Base-by-base conservation (phyloP, 345 rosid species). In the Kandelia obovata region DNA sequence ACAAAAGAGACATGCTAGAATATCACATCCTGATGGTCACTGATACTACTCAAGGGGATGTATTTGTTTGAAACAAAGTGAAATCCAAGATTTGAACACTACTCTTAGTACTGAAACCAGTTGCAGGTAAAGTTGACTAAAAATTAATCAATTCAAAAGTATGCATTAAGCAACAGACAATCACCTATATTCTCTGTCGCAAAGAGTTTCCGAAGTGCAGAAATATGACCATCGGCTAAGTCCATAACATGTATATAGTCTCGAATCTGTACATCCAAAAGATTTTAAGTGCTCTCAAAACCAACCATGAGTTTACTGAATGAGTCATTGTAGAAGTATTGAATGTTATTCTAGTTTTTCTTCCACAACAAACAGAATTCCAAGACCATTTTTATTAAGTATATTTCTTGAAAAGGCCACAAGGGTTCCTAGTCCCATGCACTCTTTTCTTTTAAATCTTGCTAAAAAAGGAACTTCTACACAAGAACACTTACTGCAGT, bases 201-300 rank as follows among this genome's bases (percentile, higher is more conserved):
- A 66, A 87, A 83, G 19, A 92, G 83, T 85, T 88, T 95, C 80
- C 68, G 78, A 56, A 95, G 81, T 46, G 97, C 97, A 64, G 92
- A 94, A 3, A 89, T 86, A 77, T 91, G 97, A 11, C 98, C 97
- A 82, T 89, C 97, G 68, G 97, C 99, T 55, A 95, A 81, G 82
- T 92, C 97, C 96, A 95, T 89, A 28, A 95, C 99, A 80, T 92
- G 97, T 61, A 91, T 86, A 77, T 95, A 95, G 71, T 95, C 99
- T 78, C 96, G 83, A 19, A 95, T 73, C 98, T 91, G 87, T 76
- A 57, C 51, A 73, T 53, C 58, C 15, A 76, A 15, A 30, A 25
- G 28, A 35, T 15, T 62, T 7, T 31, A 53, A 51, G 34, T 32
- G 13, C 26, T 20, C 6, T 6, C 35, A 66, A 53, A n/a, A 49